These are phyloP conservation scores for Pseudocohnilembus persalinus DNA, from an alignment of 169 alveolate species.

Conservation along the genomic window DNA sequence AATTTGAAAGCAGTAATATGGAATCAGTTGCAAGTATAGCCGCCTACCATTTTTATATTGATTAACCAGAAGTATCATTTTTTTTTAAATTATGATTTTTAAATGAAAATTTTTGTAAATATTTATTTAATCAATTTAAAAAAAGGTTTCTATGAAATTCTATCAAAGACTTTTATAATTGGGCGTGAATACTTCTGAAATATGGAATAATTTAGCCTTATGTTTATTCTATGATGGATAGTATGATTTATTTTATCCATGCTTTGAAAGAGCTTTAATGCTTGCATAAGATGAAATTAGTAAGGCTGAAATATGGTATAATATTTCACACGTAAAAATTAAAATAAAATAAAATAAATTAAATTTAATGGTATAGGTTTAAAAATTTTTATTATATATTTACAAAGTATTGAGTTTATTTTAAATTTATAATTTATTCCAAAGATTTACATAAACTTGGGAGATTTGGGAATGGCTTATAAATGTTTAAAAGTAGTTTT, in stretches of 20 bases:
- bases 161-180: conserved; percentile 86
- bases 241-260: conserved; percentile 86
- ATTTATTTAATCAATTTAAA: too few relatives aligned
- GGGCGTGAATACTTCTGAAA: conserved; percentile 83
- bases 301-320: conserved; percentile 88
- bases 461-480: conserved; percentile 86
- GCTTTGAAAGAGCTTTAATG: conserved; percentile 89
- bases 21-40: conserved; percentile 91
- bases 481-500: conserved; percentile 80
- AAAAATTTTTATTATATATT: neutral
- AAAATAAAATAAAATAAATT: too few relatives aligned
- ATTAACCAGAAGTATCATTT: conserved; percentile 83
- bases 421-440: neutral
- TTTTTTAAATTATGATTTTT: too few relatives aligned
- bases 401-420: neutral
- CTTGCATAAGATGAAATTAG: conserved; percentile 84
- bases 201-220: conserved; percentile 89
- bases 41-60: conserved; percentile 87
- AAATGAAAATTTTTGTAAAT: too few relatives aligned
- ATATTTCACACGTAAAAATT: conserved; percentile 79
- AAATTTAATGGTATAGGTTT: too few relatives aligned
- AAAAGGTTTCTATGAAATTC: conserved; percentile 73
- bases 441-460: conserved; percentile 68
- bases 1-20: conserved; percentile 80
- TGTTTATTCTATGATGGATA: conserved; percentile 84